A percentile compares a stretch with the other conserved stretches of the same genome.
phyloP scores from a whole-genome alignment of 2,329 filamentous ascomycete species.

The Fusarium buharicum region DNA sequence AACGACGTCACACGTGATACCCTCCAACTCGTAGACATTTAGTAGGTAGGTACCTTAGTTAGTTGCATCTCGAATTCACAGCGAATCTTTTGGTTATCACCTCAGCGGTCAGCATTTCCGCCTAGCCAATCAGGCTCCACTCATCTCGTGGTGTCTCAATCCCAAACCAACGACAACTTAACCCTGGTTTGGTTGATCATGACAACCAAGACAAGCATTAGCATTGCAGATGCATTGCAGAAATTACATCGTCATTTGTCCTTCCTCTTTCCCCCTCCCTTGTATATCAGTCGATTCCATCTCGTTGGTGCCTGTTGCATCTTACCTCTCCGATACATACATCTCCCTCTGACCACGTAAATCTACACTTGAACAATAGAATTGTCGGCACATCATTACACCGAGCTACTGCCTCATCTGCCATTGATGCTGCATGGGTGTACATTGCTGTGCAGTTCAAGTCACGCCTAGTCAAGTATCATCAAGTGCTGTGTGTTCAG shows the following conservation, averaged over 20 bases:
- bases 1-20: neutral
- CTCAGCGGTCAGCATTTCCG: conserved; percentile 13
- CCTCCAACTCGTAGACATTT: neutral
- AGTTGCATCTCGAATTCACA: neutral
- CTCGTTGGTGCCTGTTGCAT: conserved; percentile 9
- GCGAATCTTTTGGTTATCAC: conserved; percentile 16
- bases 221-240: neutral
- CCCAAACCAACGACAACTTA: conserved; percentile 10
- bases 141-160: conserved; percentile 39
- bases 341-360: neutral
- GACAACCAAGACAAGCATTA: neutral
- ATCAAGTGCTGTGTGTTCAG: conserved; percentile 32
- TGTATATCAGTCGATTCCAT: conserved; percentile 6
- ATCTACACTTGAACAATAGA: neutral
- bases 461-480: conserved; percentile 24
- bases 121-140: conserved; percentile 31
- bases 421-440: too few relatives aligned
- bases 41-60: neutral
- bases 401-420: conserved; percentile 7
- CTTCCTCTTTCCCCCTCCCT: conserved; percentile 1
- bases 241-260: neutral
- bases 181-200: neutral
- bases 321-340: neutral
- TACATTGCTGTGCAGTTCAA: conserved; percentile 2
- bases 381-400: conserved; percentile 14